These are phyloP conservation scores for Zopfochytrium polystomum DNA, from an alignment of 371 early-diverging fungal genomes.

Conservation along the genomic window DNA sequence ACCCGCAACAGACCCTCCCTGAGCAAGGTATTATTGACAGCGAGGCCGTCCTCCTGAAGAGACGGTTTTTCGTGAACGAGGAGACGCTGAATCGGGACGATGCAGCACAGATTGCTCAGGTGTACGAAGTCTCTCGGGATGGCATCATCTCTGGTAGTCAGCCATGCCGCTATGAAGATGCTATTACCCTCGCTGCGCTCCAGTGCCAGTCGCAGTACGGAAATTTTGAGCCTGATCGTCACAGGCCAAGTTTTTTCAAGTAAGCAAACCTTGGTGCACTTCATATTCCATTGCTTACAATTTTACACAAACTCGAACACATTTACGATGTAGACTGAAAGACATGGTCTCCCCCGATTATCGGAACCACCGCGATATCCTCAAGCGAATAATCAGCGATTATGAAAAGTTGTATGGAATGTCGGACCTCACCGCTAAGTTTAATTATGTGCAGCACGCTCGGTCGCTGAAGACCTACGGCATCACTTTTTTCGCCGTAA, in stretches of 20 bases:
- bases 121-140: conserved; percentile 51
- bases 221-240: conserved; percentile 54
- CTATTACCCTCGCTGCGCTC: conserved; percentile 52
- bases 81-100: conserved; percentile 55
- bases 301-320: neutral
- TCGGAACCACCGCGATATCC: conserved; percentile 45
- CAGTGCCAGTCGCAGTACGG: conserved; percentile 55
- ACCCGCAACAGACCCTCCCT: conserved; percentile 49
- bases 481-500: conserved; percentile 55
- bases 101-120: conserved; percentile 54
- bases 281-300: neutral
- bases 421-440: conserved; percentile 54
- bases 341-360: conserved; percentile 53
- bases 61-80: conserved; percentile 58
- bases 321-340: conserved; percentile 28
- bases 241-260: conserved; percentile 49
- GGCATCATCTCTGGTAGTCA: conserved; percentile 50
- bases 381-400: conserved; percentile 50
- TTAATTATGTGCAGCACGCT: conserved; percentile 53
- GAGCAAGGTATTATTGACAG: conserved; percentile 54
- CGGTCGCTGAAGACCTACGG: conserved; percentile 58
- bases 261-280: conserved; percentile 12
- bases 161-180: conserved; percentile 55
- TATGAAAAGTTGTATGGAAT: conserved; percentile 52
- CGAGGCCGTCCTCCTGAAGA: conserved; percentile 49